Evolutionary conservation across 805 yeast genomes (phyloP).

Genomic region (Yarrowia porcina): DNA sequence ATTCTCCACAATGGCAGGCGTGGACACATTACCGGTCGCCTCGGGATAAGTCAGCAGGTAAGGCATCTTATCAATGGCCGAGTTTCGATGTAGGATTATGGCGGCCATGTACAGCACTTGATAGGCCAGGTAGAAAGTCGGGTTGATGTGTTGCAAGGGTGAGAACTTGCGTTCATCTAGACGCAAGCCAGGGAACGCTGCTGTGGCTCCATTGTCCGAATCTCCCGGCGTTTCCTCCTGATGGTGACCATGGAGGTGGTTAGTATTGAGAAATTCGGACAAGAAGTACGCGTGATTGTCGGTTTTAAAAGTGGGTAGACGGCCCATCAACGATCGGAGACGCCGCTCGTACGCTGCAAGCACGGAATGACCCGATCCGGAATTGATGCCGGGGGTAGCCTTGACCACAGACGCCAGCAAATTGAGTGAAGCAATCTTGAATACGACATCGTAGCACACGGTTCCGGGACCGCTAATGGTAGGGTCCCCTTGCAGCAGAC

Average conservation of each 20-base stretch:
- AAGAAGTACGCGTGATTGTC: slow-evolving; percentile 24
- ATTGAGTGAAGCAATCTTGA: slow-evolving; percentile 23
- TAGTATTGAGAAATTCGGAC: slow-evolving; percentile 19
- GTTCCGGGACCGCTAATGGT: not conserved
- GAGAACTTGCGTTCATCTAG: slow-evolving; percentile 20
- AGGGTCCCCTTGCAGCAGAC: slow-evolving; percentile 3
- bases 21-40: not conserved
- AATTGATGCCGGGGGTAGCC: slow-evolving; percentile 2
- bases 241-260: not conserved
- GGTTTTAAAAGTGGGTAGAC: slow-evolving; percentile 21
- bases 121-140: slow-evolving; percentile 14
- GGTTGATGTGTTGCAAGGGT: slow-evolving; percentile 24
- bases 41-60: slow-evolving; percentile 13
- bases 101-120: slow-evolving; percentile 25
- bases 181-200: not conserved
- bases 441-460: slow-evolving; percentile 19
- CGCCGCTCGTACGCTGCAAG: slow-evolving; percentile 10
- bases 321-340: not conserved
- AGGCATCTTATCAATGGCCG: slow-evolving; percentile 14
- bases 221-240: slow-evolving; percentile 2
- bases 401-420: slow-evolving; percentile 18
- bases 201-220: not conserved
- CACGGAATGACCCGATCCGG: not conserved
- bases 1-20: slow-evolving; percentile 23
- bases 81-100: slow-evolving; percentile 3